Evolutionary conservation across 2,329 filamentous ascomycete species (phyloP).

Genomic region (Aspergillus ibericus): DNA sequence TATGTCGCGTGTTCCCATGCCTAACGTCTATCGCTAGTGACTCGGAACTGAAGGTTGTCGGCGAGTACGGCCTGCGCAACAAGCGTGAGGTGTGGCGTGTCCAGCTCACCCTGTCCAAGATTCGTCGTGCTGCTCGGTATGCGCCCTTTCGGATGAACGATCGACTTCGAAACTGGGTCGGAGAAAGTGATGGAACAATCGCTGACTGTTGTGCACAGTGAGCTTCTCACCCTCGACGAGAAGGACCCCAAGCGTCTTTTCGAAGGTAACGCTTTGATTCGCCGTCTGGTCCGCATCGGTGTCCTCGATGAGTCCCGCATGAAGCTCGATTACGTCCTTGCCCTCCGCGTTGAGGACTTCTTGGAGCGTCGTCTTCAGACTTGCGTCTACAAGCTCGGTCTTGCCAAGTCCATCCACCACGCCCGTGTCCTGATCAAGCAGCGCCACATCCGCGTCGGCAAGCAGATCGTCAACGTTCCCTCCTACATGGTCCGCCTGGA

Average conservation of each 20-base stretch:
- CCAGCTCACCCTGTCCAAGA: conserved; percentile 99
- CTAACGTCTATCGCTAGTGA: conserved; percentile 78
- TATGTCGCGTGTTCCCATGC: conserved; percentile 76
- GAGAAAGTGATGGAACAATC: not conserved
- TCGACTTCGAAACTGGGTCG: not conserved
- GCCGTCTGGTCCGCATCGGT: conserved; percentile 98
- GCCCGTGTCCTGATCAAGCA: conserved; percentile 99
- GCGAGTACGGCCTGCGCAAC: conserved; percentile 99
- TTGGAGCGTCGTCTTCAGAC: conserved; percentile 99
- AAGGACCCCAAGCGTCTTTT: conserved; percentile 99
- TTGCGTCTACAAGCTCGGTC: conserved; percentile 99
- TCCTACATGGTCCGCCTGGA: conserved; percentile 99
- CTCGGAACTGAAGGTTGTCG: conserved; percentile 98
- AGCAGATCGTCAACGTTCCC: conserved; percentile 99
- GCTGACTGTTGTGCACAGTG: conserved; percentile 59
- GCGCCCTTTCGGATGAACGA: conserved; percentile 29
- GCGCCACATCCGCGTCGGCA: conserved; percentile 98
- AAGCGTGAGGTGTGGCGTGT: conserved; percentile 99
- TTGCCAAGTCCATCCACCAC: conserved; percentile 99
- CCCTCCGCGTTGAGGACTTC: conserved; percentile 99
- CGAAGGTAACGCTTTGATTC: conserved; percentile 99
- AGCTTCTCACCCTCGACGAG: conserved; percentile 99
- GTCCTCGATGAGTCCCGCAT: conserved; percentile 99
- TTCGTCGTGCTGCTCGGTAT: conserved; percentile 99
- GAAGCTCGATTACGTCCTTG: conserved; percentile 99